A percentile compares a stretch with the other conserved stretches of the same genome.
phyloP scores from a whole-genome alignment of 1,139 yeast species.

The Saccharomyces hybrid region DNA sequence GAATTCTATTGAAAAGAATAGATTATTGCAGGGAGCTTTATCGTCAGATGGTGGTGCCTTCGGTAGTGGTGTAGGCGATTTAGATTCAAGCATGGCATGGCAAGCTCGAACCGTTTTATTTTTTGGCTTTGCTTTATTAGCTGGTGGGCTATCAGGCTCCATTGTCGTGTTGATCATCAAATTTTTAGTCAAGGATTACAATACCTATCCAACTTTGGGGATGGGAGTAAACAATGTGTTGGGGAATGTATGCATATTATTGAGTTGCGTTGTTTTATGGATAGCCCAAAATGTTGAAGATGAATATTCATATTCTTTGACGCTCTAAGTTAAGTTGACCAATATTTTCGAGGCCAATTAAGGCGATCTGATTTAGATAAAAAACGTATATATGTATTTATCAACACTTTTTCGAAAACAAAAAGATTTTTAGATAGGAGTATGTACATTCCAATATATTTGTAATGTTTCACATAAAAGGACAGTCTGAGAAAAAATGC shows the following conservation, averaged over 20 bases:
- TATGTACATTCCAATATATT: not conserved
- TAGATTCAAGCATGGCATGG: slow-evolving; percentile 61
- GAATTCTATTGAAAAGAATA: slow-evolving; percentile 80
- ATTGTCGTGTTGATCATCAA: slow-evolving; percentile 80
- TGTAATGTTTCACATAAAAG: not conserved
- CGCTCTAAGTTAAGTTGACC: slow-evolving; percentile 39
- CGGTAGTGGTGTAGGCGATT: slow-evolving; percentile 29
- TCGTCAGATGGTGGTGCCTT: slow-evolving; percentile 42
- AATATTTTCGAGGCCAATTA: not conserved
- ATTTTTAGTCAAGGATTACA: slow-evolving; percentile 68
- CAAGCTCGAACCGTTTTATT: slow-evolving; percentile 87
- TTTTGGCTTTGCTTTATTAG: slow-evolving; percentile 83
- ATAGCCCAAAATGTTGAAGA: slow-evolving; percentile 91
- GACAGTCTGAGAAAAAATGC: not conserved
- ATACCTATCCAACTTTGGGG: slow-evolving; percentile 75
- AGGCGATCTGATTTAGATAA: not conserved
- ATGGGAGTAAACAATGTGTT: slow-evolving; percentile 91
- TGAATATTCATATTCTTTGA: slow-evolving; percentile 86
- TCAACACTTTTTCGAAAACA: not conserved
- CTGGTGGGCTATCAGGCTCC: slow-evolving; percentile 92
- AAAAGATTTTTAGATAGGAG: not conserved
- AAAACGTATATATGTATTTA: not conserved
- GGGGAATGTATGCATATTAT: slow-evolving; percentile 71
- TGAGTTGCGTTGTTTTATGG: slow-evolving; percentile 86
- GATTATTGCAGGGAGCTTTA: slow-evolving; percentile 53